Conservation (phyloP, 2,329 filamentous ascomycete genomes). For the Xylariaceae sp. region DNA sequence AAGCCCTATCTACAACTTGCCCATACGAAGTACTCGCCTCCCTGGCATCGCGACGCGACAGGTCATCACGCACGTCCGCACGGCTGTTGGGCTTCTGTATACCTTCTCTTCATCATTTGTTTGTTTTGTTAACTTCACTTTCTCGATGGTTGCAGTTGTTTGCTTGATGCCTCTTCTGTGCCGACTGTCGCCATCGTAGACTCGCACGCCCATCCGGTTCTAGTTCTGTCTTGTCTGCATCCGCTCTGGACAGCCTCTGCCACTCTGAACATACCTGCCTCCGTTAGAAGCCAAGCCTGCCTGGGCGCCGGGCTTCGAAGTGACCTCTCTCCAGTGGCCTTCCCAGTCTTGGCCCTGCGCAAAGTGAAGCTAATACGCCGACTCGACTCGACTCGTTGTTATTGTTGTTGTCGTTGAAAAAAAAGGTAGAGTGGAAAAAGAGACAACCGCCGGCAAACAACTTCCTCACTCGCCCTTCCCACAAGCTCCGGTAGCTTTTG, state of each 20-base stretch:
- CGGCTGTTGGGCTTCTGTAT: background rate
- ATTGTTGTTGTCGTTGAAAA: constrained; percentile 5
- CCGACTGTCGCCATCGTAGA: constrained; percentile 1
- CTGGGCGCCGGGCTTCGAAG: constrained; percentile 5
- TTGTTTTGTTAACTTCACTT: background rate
- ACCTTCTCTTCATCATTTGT: background rate
- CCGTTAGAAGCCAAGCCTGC: constrained; percentile 1
- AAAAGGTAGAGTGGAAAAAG: constrained; percentile 6
- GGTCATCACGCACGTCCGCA: constrained; percentile 8
- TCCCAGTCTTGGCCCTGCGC: constrained; percentile 1
- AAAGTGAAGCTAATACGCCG: constrained; percentile 9
- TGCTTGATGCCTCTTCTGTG: background rate
- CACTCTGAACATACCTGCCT: constrained; percentile 2
- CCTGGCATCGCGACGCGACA: constrained; percentile 17
- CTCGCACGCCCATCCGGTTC: background rate
- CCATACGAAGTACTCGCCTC: constrained; percentile 5
- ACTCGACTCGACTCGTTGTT: background rate
- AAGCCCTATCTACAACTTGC: constrained; percentile 1
- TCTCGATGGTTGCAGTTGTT: background rate
- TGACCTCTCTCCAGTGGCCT: constrained; percentile 9
- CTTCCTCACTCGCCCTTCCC: constrained; percentile 2
- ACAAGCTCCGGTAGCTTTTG: constrained; percentile 12
- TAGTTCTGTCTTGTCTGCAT: background rate
- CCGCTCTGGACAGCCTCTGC: background rate
- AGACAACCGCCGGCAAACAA: background rate